Evolutionary conservation across 345 rosid species (phyloP).

Genomic region (Eucalyptus virginea): DNA sequence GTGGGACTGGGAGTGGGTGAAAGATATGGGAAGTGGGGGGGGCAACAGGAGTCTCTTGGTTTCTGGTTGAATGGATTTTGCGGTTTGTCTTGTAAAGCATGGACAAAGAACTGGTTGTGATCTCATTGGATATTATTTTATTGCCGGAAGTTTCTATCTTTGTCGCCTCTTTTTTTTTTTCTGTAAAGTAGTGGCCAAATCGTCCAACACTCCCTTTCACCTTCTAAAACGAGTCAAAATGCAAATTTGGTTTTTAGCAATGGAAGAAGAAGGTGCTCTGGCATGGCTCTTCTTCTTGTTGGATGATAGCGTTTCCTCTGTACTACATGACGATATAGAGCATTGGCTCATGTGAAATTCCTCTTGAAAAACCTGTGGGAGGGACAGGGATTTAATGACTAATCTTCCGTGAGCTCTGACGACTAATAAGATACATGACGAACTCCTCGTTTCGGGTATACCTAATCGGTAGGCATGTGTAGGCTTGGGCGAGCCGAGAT

Average conservation of each 20-base stretch:
- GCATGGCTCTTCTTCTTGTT: not conserved
- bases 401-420: not conserved
- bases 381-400: not conserved
- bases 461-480: not conserved
- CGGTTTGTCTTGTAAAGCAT: not conserved
- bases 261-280: not conserved
- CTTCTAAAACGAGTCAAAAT: not conserved
- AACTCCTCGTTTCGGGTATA: not conserved
- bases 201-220: not conserved
- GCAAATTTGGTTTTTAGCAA: not conserved
- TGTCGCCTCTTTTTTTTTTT: not conserved
- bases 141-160: not conserved
- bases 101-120: not conserved
- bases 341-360: not conserved
- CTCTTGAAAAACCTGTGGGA: not conserved
- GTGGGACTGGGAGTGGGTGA: not conserved
- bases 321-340: not conserved
- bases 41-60: not conserved
- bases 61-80: not conserved
- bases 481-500: not conserved
- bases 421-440: not conserved
- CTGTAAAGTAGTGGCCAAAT: not conserved
- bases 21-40: not conserved
- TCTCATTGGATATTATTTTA: not conserved
- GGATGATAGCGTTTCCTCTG: not conserved